A percentile compares a stretch with the other conserved stretches of the same genome.
phyloP scores from a whole-genome alignment of 2,329 filamentous ascomycete species.

The Paecilomyces variotii region DNA sequence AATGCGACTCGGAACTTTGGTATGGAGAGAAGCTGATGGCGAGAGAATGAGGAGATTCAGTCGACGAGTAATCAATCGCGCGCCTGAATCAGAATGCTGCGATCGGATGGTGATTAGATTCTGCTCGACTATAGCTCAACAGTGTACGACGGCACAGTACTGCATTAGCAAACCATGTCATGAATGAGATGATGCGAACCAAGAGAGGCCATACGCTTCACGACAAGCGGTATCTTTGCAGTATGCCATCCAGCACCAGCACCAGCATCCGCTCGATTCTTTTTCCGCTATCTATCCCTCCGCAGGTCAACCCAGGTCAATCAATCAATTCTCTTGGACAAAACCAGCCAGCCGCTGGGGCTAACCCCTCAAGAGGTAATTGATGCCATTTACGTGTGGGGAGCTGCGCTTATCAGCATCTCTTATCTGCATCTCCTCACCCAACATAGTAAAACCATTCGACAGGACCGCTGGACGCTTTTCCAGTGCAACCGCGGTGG shows the following conservation, averaged over 20 bases:
- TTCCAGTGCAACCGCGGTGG: neutral
- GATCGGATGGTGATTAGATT: neutral
- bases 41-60: neutral
- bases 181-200: no score
- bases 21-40: neutral
- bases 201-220: no score
- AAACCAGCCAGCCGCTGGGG: neutral
- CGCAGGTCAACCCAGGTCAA: neutral
- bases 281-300: neutral
- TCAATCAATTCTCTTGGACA: neutral
- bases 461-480: neutral
- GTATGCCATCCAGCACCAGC: no score
- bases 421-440: constrained; percentile 14
- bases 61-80: neutral
- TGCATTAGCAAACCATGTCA: no score
- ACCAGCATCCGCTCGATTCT: neutral
- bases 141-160: no score
- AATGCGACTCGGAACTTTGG: neutral
- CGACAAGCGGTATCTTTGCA: no score
- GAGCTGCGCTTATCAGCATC: constrained; percentile 1
- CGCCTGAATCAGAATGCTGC: neutral
- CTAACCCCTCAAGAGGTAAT: neutral
- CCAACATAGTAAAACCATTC: constrained; percentile 16
- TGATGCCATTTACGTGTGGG: neutral
- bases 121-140: no score